Evolutionary conservation across 1,139 yeast species (phyloP).

Genomic region (Yamadazyma sp.): DNA sequence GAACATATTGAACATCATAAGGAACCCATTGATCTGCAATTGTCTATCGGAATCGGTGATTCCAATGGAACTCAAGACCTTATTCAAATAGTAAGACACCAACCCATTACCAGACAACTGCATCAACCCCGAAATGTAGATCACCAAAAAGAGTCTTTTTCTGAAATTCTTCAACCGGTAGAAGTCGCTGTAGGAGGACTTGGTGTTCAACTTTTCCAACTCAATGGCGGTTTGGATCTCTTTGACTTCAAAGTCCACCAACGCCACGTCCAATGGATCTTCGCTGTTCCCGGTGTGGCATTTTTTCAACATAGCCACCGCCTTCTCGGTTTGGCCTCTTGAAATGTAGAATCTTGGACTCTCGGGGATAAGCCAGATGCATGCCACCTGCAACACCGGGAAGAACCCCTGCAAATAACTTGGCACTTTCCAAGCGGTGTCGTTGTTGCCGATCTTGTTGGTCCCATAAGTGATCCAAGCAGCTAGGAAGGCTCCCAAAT

Average conservation of each 20-base stretch:
- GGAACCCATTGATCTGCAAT: slow-evolving; percentile 46
- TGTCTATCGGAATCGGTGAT: slow-evolving; percentile 44
- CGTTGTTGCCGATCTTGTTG: slow-evolving; percentile 15
- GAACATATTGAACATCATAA: slow-evolving; percentile 43
- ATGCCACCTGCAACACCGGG: slow-evolving; percentile 27
- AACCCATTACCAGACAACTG: slow-evolving; percentile 55
- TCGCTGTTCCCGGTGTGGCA: slow-evolving; percentile 39
- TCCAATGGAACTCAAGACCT: slow-evolving; percentile 50
- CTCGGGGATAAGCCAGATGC: slow-evolving; percentile 43
- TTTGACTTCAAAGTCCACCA: slow-evolving; percentile 45
- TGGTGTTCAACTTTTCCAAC: slow-evolving; percentile 27
- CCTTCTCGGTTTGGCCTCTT: slow-evolving; percentile 36
- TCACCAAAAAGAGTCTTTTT: slow-evolving; percentile 40
- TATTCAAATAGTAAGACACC: slow-evolving; percentile 50
- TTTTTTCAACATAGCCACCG: slow-evolving; percentile 41
- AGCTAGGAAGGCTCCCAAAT: slow-evolving; percentile 55
- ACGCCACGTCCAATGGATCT: slow-evolving; percentile 28
- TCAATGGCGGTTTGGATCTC: slow-evolving; percentile 45
- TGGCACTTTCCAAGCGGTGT: slow-evolving; percentile 45
- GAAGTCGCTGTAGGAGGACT: slow-evolving; percentile 36
- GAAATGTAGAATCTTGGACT: slow-evolving; percentile 46
- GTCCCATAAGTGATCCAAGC: slow-evolving; percentile 40
- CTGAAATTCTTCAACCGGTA: slow-evolving; percentile 36
- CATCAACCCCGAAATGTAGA: slow-evolving; percentile 37
- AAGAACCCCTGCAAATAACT: slow-evolving; percentile 44